Evolutionary conservation across 352 stramenopile species (phyloP).

Genomic region (Plasmopara halstedii): DNA sequence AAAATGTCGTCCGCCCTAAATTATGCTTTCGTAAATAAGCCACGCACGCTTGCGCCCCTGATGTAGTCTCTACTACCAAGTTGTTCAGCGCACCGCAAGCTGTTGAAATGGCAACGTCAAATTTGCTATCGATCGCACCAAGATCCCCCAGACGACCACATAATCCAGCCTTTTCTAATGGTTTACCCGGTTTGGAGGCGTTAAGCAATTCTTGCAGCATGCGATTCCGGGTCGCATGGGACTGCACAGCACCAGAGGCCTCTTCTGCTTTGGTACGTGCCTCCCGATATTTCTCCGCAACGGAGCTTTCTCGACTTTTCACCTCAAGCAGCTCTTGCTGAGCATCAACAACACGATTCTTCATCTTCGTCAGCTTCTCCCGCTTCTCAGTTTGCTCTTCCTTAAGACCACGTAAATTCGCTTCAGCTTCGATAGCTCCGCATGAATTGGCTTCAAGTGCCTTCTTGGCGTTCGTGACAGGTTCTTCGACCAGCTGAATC

Average conservation of each 20-base stretch:
- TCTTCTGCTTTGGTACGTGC: conserved; percentile 76
- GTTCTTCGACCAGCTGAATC: conserved; percentile 69
- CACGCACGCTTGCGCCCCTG: conserved; percentile 92
- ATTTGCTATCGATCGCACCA: conserved; percentile 92
- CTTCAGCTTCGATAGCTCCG: conserved; percentile 46
- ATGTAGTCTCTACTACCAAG: conserved; percentile 96
- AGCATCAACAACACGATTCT: conserved; percentile 63
- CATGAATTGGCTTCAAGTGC: conserved; percentile 58
- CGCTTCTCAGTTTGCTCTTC: conserved; percentile 53
- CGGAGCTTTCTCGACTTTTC: conserved; percentile 36
- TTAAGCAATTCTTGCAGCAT: conserved; percentile 90
- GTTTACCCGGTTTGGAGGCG: conserved; percentile 81
- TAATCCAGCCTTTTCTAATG: conserved; percentile 90
- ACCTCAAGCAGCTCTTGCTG: conserved; percentile 71
- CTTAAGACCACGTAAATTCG: conserved; percentile 47
- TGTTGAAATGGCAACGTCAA: conserved; percentile 98
- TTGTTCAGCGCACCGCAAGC: conserved; percentile 94
- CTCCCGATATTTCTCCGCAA: conserved; percentile 52
- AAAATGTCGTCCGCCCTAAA: conserved; percentile 94
- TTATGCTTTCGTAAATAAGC: conserved; percentile 93
- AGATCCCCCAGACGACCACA: conserved; percentile 96
- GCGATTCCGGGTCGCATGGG: conserved; percentile 57
- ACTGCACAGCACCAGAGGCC: conserved; percentile 52
- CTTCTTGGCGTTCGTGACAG: conserved; percentile 70
- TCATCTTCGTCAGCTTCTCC: conserved; percentile 58